Conservation (phyloP, 2,329 filamentous ascomycete genomes). For the Thelonectria rubi region DNA sequence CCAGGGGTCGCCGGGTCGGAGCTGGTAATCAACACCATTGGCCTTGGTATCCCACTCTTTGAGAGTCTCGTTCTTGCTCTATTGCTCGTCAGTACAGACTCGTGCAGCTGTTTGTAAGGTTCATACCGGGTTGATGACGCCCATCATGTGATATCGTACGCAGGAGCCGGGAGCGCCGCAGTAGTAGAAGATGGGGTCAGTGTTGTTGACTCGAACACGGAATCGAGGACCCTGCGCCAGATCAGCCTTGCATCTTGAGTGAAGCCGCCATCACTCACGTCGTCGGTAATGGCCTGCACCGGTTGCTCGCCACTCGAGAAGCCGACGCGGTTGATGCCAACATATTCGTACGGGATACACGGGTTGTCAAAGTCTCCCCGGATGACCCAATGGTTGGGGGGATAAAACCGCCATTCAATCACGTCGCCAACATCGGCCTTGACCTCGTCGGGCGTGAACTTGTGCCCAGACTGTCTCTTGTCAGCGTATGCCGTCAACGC, state of each 20-base stretch:
- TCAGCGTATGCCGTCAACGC: not conserved
- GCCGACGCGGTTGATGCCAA: constrained; percentile 56
- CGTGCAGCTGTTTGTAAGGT: too few species aligned
- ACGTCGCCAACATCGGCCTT: constrained; percentile 56
- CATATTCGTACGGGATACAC: constrained; percentile 69
- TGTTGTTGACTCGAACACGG: constrained; percentile 63
- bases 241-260: not conserved
- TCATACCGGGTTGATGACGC: constrained; percentile 76
- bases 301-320: constrained; percentile 63
- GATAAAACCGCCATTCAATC: constrained; percentile 69
- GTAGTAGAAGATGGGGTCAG: constrained; percentile 73
- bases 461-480: constrained; percentile 40
- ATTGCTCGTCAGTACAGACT: constrained; percentile 34
- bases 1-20: constrained; percentile 65
- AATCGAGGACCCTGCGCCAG: constrained; percentile 53
- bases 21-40: constrained; percentile 58
- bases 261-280: constrained; percentile 48
- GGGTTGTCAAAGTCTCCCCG: constrained; percentile 66
- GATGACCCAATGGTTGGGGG: constrained; percentile 70
- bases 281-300: constrained; percentile 55
- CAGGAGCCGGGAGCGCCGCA: constrained; percentile 75
- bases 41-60: constrained; percentile 58
- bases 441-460: constrained; percentile 45
- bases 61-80: constrained; percentile 58
- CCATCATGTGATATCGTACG: constrained; percentile 73